Evolutionary conservation across 1,284 basidiomycete species (phyloP).

Genomic region (Rhizoctonia solani): DNA sequence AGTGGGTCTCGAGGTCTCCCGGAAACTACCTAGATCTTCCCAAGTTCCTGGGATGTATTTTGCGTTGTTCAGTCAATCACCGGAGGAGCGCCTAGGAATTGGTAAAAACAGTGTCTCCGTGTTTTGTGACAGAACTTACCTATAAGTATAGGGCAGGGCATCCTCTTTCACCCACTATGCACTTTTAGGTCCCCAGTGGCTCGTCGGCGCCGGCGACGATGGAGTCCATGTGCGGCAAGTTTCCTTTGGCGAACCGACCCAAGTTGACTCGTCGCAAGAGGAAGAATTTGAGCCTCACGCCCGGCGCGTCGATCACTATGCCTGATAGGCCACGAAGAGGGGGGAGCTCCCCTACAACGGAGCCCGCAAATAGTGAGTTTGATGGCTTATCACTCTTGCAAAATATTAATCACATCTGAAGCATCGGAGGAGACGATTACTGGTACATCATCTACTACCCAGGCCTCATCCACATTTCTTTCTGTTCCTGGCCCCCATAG

Average conservation of each 20-base stretch:
- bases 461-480: no score
- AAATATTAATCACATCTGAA: no score
- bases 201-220: conserved; percentile 33
- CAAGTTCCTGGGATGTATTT: background rate
- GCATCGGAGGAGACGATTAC: no score
- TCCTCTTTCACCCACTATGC: conserved; percentile 1
- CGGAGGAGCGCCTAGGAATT: background rate
- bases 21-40: no score
- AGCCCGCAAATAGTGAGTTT: background rate
- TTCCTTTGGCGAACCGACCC: background rate
- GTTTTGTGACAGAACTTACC: background rate
- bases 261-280: conserved; percentile 11
- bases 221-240: background rate
- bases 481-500: conserved; percentile 6
- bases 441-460: no score
- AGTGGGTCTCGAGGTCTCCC: background rate
- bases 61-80: conserved; percentile 8
- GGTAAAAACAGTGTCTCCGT: background rate
- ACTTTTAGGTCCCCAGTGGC: background rate
- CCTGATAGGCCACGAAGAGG: background rate
- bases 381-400: no score
- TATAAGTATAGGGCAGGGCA: background rate
- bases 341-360: background rate
- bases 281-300: conserved; percentile 7
- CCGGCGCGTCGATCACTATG: conserved; percentile 16